phyloP scores from a whole-genome alignment of 2,329 filamentous ascomycete genomes.

The Sordariomycetes sp. region DNA sequence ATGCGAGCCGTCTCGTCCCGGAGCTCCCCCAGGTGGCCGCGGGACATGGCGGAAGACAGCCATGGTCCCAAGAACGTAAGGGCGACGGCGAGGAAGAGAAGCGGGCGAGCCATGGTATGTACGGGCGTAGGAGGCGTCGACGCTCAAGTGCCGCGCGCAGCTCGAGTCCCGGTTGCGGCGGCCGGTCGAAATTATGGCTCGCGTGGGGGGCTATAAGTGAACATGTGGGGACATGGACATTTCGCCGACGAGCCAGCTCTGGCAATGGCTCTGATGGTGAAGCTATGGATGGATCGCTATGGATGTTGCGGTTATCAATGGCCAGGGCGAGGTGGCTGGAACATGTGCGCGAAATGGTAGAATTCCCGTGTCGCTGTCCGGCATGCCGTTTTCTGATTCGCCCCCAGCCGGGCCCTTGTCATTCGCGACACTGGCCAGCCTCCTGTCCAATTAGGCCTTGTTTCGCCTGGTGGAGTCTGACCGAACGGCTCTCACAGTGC shows the following conservation, averaged over 20 bases:
- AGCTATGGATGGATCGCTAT: not conserved
- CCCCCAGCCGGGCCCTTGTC: no score
- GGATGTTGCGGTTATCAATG: not conserved
- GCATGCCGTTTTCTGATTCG: no score
- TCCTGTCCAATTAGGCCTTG: no score
- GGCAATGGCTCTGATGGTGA: not conserved
- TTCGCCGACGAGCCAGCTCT: not conserved
- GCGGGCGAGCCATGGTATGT: not conserved
- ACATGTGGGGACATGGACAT: not conserved
- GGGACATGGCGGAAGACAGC: conserved; percentile 39
- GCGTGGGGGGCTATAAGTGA: not conserved
- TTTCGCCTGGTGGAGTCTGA: no score
- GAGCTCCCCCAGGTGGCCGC: conserved; percentile 42
- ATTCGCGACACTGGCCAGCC: no score
- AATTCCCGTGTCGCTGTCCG: no score
- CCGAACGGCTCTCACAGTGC: no score
- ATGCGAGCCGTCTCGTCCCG: conserved; percentile 59
- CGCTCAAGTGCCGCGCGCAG: not conserved
- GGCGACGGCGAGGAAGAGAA: not conserved
- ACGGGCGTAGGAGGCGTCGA: not conserved
- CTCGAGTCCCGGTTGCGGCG: not conserved
- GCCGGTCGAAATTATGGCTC: not conserved
- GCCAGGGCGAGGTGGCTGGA: not conserved
- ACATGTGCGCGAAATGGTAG: not conserved
- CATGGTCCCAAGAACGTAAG: conserved; percentile 18